phyloP scores from a whole-genome alignment of 2,329 filamentous ascomycete genomes.

The Fusarium sulawesiense region DNA sequence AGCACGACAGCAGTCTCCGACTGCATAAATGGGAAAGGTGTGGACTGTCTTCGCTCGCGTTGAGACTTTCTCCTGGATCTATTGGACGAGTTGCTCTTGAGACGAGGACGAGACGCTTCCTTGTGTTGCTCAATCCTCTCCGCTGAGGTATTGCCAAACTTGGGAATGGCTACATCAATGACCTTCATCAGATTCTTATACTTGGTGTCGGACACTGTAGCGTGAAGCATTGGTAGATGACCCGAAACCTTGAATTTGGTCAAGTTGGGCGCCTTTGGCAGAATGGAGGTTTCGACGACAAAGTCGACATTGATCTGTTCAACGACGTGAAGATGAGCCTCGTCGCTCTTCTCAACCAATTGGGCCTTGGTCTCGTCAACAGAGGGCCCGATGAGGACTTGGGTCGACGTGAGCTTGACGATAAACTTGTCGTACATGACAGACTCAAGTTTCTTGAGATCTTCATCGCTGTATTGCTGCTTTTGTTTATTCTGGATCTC shows the following conservation, averaged over 20 bases:
- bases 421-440: conserved; percentile 98
- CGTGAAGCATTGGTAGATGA: conserved; percentile 90
- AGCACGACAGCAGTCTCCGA: conserved; percentile 82
- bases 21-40: conserved; percentile 78
- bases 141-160: conserved; percentile 65
- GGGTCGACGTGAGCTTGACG: conserved; percentile 92
- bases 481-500: conserved; percentile 93
- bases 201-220: conserved; percentile 90
- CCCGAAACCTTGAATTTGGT: conserved; percentile 93
- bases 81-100: conserved; percentile 59
- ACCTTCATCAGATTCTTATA: conserved; percentile 98
- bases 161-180: conserved; percentile 94
- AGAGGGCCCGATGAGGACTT: conserved; percentile 93
- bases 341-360: conserved; percentile 73
- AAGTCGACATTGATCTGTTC: conserved; percentile 99
- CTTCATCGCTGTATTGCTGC: conserved; percentile 86
- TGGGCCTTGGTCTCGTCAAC: conserved; percentile 90
- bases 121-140: conserved; percentile 46
- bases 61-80: conserved; percentile 58
- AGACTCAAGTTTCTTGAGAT: conserved; percentile 87
- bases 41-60: conserved; percentile 69
- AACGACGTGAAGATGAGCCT: conserved; percentile 85
- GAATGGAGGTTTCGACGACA: conserved; percentile 92
- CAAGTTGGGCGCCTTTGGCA: conserved; percentile 94
- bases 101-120: conserved; percentile 55